phyloP scores from a whole-genome alignment of 148 eudicot species.

The Suaeda aralocaspica region DNA sequence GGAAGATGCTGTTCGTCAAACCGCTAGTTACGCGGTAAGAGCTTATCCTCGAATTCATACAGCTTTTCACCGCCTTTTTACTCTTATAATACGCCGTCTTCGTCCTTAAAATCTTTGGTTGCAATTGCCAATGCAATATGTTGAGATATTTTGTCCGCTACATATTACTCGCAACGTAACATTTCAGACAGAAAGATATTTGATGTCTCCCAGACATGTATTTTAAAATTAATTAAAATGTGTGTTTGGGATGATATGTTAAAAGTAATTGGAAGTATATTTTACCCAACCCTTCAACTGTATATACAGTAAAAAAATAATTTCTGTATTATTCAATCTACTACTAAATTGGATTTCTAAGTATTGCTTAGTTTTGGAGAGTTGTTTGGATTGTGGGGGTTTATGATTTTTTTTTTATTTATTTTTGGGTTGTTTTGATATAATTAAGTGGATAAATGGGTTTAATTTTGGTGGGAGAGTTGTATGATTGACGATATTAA shows the following conservation, averaged over 20 bases:
- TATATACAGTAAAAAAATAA: neutral
- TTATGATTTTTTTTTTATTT: neutral
- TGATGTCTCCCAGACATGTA: too few relatives aligned
- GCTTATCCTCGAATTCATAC: conserved; percentile 39
- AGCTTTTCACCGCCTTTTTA: conserved; percentile 34
- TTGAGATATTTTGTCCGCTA: too few relatives aligned
- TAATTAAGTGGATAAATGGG: neutral
- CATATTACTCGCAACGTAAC: too few relatives aligned
- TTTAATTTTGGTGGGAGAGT: neutral
- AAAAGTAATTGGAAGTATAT: too few relatives aligned
- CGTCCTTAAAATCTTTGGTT: neutral
- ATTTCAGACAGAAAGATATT: too few relatives aligned
- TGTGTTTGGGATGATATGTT: too few relatives aligned
- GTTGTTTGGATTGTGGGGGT: conserved; percentile 25
- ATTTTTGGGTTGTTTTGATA: too few relatives aligned
- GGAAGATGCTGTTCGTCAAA: conserved; percentile 41
- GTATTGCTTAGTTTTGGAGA: conserved; percentile 22
- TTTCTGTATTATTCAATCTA: neutral
- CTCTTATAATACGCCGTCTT: conserved; percentile 20
- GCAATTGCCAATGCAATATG: too few relatives aligned
- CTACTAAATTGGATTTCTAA: neutral
- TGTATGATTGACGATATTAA: neutral
- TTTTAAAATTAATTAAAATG: too few relatives aligned
- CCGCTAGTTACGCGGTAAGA: conserved; percentile 33
- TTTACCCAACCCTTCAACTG: neutral